A percentile compares a stretch with the other conserved stretches of the same genome.
Conservation (phyloP, 2,329 filamentous ascomycete species). For the Pseudogymnoascus sp. region DNA sequence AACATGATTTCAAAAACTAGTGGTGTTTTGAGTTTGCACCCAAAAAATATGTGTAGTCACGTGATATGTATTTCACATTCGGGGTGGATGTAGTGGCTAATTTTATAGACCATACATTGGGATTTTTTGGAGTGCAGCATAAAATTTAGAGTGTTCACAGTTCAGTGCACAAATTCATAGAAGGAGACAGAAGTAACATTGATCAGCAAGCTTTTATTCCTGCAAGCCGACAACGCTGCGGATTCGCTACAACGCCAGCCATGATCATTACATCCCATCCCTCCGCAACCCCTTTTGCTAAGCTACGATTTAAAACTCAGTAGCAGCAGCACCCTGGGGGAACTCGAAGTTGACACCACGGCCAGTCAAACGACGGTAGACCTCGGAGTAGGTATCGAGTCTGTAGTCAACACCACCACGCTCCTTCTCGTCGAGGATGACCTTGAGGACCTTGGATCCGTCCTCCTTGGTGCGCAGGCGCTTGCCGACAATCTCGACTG, state of each 20-base stretch:
- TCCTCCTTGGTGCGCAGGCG: slow-evolving; percentile 98
- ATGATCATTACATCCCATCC: slow-evolving; percentile 10
- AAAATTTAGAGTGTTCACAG: not conserved
- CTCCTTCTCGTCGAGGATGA: slow-evolving; percentile 99
- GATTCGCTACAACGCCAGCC: slow-evolving; percentile 7
- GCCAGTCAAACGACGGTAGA: slow-evolving; percentile 96
- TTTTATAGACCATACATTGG: not conserved
- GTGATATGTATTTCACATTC: not conserved
- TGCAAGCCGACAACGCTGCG: slow-evolving; percentile 8
- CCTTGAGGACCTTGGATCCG: slow-evolving; percentile 96
- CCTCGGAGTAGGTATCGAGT: slow-evolving; percentile 98
- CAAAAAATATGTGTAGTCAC: not conserved
- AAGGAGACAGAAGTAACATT: slow-evolving; percentile 4
- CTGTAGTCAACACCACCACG: slow-evolving; percentile 98
- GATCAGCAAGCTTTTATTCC: slow-evolving; percentile 10
- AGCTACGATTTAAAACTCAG: slow-evolving; percentile 68
- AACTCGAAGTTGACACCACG: slow-evolving; percentile 98
- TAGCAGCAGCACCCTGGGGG: slow-evolving; percentile 65
- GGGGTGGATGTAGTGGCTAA: not conserved
- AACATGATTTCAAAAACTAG: slow-evolving; percentile 3
- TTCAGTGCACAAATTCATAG: not conserved
- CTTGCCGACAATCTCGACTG: slow-evolving; percentile 99
- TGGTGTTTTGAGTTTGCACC: not conserved
- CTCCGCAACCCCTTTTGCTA: slow-evolving; percentile 7
- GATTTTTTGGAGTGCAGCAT: not conserved